Evolutionary conservation across 2,329 filamentous ascomycete genomes (phyloP).

Genomic region (Rachicladosporium sp.): DNA sequence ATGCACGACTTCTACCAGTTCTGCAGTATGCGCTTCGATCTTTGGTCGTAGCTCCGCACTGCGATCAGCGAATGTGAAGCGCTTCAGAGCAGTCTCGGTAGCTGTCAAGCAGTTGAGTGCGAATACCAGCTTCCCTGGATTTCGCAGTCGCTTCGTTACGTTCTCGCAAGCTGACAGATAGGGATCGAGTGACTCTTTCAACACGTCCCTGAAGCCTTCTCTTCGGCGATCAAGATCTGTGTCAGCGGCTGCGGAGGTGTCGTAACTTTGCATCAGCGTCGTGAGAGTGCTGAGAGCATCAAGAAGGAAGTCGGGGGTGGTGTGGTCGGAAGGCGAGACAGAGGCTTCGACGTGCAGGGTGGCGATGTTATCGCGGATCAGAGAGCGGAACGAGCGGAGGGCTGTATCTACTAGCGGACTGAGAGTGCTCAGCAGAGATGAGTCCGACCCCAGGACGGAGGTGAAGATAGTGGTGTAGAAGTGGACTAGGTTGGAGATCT

Average conservation of each 20-base stretch:
- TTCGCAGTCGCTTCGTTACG: constrained; percentile 48
- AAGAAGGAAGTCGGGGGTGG: constrained; percentile 65
- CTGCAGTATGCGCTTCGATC: constrained; percentile 23
- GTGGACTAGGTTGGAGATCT: constrained; percentile 72
- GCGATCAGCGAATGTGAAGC: constrained; percentile 50
- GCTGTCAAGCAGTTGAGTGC: constrained; percentile 58
- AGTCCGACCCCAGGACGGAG: constrained; percentile 60
- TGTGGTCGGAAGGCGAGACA: constrained; percentile 57
- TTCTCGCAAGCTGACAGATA: constrained; percentile 67
- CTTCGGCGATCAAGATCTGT: constrained; percentile 7
- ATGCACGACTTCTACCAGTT: constrained; percentile 46
- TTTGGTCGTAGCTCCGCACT: constrained; percentile 16
- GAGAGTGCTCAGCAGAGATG: constrained; percentile 58
- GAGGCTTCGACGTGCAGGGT: constrained; percentile 58
- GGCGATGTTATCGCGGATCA: constrained; percentile 69
- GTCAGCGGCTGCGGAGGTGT: constrained; percentile 58
- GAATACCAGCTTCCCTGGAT: constrained; percentile 55
- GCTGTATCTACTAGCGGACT: constrained; percentile 60
- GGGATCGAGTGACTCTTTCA: constrained; percentile 72
- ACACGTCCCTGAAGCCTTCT: constrained; percentile 26
- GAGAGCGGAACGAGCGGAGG: constrained; percentile 66
- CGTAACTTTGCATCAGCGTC: constrained; percentile 73
- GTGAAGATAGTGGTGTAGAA: constrained; percentile 84
- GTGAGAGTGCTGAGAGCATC: constrained; percentile 69
- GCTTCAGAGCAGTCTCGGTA: constrained; percentile 42